Evolutionary conservation across 2,329 filamentous ascomycete genomes (phyloP).

Genomic region (Trichoderma koningiopsis): DNA sequence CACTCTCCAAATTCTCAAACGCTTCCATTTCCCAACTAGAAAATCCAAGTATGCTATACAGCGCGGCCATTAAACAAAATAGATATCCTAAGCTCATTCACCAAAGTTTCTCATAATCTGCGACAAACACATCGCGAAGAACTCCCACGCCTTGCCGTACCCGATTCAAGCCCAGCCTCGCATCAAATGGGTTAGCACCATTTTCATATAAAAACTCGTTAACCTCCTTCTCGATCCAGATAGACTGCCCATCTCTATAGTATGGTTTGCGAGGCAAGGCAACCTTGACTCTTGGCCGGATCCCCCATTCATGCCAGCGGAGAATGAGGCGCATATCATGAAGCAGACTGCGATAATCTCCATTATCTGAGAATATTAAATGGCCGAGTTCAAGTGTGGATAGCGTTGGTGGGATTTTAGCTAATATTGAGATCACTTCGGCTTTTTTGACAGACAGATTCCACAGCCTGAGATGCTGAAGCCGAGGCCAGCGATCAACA

Average conservation of each 20-base stretch:
- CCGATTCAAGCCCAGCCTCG: neutral
- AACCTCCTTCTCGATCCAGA: neutral
- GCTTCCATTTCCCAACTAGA: neutral
- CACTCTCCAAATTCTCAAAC: neutral
- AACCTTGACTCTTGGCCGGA: neutral
- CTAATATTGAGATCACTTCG: constrained; percentile 26
- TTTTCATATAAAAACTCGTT: neutral
- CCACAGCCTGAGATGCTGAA: constrained; percentile 39
- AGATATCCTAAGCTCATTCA: neutral
- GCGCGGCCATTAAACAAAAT: neutral
- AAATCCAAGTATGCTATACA: neutral
- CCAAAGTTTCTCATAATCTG: neutral
- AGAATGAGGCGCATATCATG: neutral
- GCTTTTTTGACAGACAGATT: constrained; percentile 32
- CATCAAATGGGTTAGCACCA: neutral
- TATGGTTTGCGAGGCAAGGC: neutral
- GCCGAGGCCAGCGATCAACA: constrained; percentile 32
- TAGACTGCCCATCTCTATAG: neutral
- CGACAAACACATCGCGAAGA: neutral
- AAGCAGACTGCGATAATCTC: neutral
- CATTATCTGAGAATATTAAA: neutral
- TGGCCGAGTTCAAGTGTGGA: neutral
- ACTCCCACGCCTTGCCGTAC: neutral
- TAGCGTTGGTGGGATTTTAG: neutral
- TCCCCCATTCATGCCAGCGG: neutral